These are phyloP conservation scores for Vitis amurensis DNA, from an alignment of 164 flowering plant genomes.

Conservation along the genomic window DNA sequence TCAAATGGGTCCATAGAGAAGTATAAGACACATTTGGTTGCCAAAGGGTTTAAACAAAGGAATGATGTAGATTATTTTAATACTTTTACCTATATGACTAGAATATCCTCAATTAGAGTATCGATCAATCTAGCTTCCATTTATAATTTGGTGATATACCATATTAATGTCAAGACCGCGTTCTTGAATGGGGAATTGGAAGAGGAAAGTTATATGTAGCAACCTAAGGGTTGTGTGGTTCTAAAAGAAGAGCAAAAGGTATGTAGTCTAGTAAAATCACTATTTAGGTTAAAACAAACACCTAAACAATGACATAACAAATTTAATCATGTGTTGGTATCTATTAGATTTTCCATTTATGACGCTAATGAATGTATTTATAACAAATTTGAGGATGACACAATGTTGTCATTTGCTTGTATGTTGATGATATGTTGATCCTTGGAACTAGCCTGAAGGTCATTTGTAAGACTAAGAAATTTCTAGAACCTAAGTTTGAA, in stretches of 20 bases:
- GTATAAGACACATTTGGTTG: too few species aligned
- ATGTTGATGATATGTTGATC: too few species aligned
- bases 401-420: neutral
- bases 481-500: too few species aligned
- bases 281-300: too few species aligned
- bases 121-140: neutral
- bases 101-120: neutral
- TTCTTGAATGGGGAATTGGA: too few species aligned
- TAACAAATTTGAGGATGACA: neutral
- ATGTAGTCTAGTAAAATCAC: neutral
- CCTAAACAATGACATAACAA: neutral
- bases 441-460: neutral
- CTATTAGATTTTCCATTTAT: neutral
- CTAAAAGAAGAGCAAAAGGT: neutral
- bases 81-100: neutral
- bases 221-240: neutral
- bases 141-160: neutral
- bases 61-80: too few species aligned
- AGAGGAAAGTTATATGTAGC: too few species aligned
- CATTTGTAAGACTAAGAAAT: neutral
- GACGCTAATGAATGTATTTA: neutral
- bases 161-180: too few species aligned
- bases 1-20: too few species aligned
- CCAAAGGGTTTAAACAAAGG: too few species aligned
- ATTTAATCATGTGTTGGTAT: neutral